Evolutionary conservation across 768 basidiomycete species (phyloP).

Genomic region (Rhizopogon rudus): DNA sequence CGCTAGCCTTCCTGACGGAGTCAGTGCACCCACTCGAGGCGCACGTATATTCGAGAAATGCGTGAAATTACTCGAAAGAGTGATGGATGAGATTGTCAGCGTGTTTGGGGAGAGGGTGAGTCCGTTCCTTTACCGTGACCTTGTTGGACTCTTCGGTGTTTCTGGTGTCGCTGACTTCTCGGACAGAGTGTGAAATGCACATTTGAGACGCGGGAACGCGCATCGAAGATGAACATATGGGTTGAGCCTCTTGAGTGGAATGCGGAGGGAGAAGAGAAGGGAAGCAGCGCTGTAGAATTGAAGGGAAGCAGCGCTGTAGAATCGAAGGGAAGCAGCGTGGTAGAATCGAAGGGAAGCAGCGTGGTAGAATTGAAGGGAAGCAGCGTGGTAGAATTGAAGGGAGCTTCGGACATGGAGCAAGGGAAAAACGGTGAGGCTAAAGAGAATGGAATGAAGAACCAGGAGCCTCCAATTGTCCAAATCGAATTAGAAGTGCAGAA

Average conservation of each 20-base stretch:
- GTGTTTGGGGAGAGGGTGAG: constrained; percentile 66
- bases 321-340: background rate
- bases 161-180: background rate
- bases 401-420: background rate
- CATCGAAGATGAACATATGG: constrained; percentile 52
- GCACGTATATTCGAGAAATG: constrained; percentile 73
- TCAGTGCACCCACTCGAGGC: constrained; percentile 36
- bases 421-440: background rate
- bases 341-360: background rate
- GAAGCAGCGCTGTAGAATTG: background rate
- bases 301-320: background rate
- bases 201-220: constrained; percentile 49
- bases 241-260: constrained; percentile 56
- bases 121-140: constrained; percentile 2
- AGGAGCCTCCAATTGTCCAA: constrained; percentile 45
- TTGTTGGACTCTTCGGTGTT: background rate
- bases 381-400: background rate
- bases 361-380: background rate
- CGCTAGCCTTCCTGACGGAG: constrained; percentile 16
- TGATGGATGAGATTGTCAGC: constrained; percentile 51
- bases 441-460: background rate
- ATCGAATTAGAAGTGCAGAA: constrained; percentile 47
- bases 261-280: constrained; percentile 26
- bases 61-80: constrained; percentile 61
- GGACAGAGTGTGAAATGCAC: constrained; percentile 52